Evolutionary conservation across 768 basidiomycete species (phyloP).

Genomic region (Phanerochaete sordida): DNA sequence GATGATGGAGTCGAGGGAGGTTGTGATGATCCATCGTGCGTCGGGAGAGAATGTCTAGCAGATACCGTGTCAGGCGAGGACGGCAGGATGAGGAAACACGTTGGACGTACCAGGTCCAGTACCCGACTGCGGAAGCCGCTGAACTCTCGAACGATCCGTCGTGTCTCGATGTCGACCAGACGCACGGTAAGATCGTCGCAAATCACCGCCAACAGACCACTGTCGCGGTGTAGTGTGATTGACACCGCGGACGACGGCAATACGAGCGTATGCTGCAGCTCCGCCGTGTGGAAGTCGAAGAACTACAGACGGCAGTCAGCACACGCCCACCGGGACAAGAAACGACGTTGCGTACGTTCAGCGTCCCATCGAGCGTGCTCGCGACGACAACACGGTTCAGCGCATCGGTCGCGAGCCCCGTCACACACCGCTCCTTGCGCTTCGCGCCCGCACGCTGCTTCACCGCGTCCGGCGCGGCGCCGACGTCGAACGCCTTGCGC

Average conservation of each 20-base stretch:
- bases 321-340: too few relatives aligned
- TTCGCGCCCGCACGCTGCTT: slow-evolving; percentile 36
- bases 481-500: slow-evolving; percentile 73
- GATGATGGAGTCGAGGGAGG: slow-evolving; percentile 88
- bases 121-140: slow-evolving; percentile 79
- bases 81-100: neutral
- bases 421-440: slow-evolving; percentile 54
- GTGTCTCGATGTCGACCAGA: slow-evolving; percentile 89
- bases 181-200: slow-evolving; percentile 89
- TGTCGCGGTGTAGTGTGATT: slow-evolving; percentile 78
- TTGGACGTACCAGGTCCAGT: slow-evolving; percentile 72
- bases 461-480: slow-evolving; percentile 56
- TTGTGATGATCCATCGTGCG: slow-evolving; percentile 87
- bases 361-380: slow-evolving; percentile 81
- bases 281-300: slow-evolving; percentile 91
- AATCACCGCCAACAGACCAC: slow-evolving; percentile 73
- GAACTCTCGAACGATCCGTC: slow-evolving; percentile 84
- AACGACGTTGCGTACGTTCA: slow-evolving; percentile 83
- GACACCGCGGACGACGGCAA: slow-evolving; percentile 69
- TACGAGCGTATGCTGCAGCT: slow-evolving; percentile 61
- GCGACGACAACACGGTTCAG: slow-evolving; percentile 81
- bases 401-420: slow-evolving; percentile 82
- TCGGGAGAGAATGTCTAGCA: slow-evolving; percentile 88
- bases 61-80: neutral
- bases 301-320: slow-evolving; percentile 52